Evolutionary conservation across 1,139 yeast genomes (phyloP).

Genomic region (Protomyces inundatus): DNA sequence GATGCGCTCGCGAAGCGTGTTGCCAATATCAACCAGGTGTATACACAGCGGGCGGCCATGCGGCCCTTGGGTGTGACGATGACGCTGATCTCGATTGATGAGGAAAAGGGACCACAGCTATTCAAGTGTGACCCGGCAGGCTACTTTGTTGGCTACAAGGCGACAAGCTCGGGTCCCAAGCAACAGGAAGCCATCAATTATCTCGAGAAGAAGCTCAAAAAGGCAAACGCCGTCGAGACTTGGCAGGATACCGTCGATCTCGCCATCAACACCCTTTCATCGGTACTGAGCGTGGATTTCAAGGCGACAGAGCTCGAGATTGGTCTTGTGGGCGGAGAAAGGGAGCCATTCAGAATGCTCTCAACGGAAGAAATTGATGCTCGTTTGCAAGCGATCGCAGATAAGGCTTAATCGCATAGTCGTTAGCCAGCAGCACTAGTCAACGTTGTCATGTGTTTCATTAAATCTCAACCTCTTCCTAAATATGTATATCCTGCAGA

Average conservation of each 20-base stretch:
- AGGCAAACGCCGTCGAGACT: constrained; percentile 50
- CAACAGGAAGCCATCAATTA: constrained; percentile 92
- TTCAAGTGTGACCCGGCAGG: constrained; percentile 98
- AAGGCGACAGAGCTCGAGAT: constrained; percentile 88
- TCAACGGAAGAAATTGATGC: constrained; percentile 87
- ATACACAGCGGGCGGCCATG: constrained; percentile 99
- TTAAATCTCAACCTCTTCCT: neutral
- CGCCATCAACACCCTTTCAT: constrained; percentile 78
- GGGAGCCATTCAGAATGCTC: constrained; percentile 53
- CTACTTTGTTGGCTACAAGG: constrained; percentile 83
- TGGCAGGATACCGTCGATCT: constrained; percentile 88
- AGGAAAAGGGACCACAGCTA: constrained; percentile 81
- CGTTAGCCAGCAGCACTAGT: too few species aligned
- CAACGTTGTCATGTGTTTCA: neutral
- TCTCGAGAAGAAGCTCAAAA: constrained; percentile 82
- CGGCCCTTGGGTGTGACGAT: constrained; percentile 62
- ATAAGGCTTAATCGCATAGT: constrained; percentile 60
- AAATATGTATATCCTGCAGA: too few species aligned
- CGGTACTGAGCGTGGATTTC: constrained; percentile 85
- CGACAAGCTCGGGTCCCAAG: constrained; percentile 93
- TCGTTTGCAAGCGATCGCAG: constrained; percentile 88
- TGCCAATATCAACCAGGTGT: constrained; percentile 91
- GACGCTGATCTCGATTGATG: constrained; percentile 83
- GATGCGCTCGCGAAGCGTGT: constrained; percentile 88
- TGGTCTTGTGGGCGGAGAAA: constrained; percentile 69